Conservation (phyloP, 768 basidiomycete genomes). For the Lactarius hatsudake region DNA sequence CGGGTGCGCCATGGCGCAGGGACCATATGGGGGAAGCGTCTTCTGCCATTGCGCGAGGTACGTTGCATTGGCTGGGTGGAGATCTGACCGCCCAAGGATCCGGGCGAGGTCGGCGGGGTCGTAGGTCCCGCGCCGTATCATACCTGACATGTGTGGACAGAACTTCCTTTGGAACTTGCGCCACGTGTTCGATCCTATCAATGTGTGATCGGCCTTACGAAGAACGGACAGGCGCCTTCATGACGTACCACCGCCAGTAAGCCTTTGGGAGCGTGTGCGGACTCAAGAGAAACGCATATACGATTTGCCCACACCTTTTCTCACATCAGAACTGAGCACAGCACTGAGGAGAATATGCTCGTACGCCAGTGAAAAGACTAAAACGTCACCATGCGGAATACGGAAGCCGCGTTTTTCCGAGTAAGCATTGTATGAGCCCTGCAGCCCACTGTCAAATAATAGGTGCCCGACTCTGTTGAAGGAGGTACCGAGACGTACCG, state of each 20-base stretch:
- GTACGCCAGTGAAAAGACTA: constrained; percentile 77
- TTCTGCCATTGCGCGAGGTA: constrained; percentile 42
- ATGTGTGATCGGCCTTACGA: background rate
- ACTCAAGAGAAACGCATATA: constrained; percentile 72
- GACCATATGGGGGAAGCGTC: constrained; percentile 46
- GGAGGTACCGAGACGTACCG: constrained; percentile 47
- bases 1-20: constrained; percentile 80
- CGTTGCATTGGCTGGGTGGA: constrained; percentile 50
- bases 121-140: constrained; percentile 57
- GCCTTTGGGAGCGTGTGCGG: constrained; percentile 83
- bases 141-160: constrained; percentile 58
- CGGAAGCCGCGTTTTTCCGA: constrained; percentile 62
- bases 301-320: constrained; percentile 76
- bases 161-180: constrained; percentile 57
- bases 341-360: constrained; percentile 25
- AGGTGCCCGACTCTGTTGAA: background rate
- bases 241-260: constrained; percentile 66
- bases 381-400: constrained; percentile 79
- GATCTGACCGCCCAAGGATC: constrained; percentile 48
- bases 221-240: background rate
- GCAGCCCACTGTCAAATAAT: constrained; percentile 61
- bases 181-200: constrained; percentile 41
- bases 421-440: constrained; percentile 83
- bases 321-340: background rate
- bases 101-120: constrained; percentile 56